Conservation (phyloP, 179 eudicot species). For the Beta macrorhiza region DNA sequence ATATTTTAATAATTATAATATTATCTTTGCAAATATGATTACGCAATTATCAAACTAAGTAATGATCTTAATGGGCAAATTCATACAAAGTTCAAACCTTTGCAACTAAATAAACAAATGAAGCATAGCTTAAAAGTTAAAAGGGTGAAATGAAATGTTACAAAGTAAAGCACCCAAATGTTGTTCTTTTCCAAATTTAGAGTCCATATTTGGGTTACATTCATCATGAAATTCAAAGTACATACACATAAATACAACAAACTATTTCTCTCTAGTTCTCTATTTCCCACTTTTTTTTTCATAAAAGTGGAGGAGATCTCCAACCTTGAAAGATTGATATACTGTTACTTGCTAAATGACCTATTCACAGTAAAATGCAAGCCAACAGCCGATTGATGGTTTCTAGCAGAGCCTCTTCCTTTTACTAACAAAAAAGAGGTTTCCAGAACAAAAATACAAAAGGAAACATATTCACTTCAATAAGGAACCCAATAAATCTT, state of each 20-base stretch:
- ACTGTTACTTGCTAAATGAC: neutral
- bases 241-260: neutral
- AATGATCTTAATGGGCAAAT: no score
- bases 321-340: neutral
- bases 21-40: no score
- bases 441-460: constrained; percentile 1
- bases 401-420: constrained; percentile 16
- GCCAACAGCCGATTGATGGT: constrained; percentile 10
- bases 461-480: neutral
- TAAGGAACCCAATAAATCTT: neutral
- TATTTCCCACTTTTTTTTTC: neutral
- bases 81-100: no score
- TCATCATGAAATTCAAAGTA: neutral
- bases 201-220: constrained; percentile 6
- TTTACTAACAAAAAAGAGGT: neutral
- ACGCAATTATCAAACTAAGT: no score
- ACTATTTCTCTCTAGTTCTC: neutral
- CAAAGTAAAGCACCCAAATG: neutral
- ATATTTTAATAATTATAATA: no score
- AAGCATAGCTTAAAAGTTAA: no score
- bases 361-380: constrained; percentile 24
- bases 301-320: constrained; percentile 19
- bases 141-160: no score
- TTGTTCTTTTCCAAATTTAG: no score
- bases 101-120: no score